Conservation (phyloP, 768 basidiomycete species). For the Clavulina sp. region DNA sequence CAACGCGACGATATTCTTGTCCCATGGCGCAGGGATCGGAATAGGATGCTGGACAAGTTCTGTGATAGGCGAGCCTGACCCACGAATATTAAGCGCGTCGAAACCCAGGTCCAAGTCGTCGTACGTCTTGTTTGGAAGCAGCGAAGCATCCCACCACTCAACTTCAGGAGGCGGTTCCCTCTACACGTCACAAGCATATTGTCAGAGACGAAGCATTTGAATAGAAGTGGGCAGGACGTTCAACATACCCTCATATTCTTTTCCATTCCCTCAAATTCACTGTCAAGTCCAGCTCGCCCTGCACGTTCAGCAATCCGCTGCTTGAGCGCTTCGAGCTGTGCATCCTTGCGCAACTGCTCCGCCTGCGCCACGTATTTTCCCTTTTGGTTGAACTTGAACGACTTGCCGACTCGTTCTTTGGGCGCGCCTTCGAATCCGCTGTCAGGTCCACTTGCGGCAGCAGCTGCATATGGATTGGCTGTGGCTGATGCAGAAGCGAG, state of each 20-base stretch:
- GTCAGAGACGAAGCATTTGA: neutral
- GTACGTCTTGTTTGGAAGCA: constrained; percentile 68
- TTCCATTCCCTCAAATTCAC: constrained; percentile 82
- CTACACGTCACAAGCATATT: no score
- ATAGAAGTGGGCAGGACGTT: neutral
- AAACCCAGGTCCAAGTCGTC: constrained; percentile 47
- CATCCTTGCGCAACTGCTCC: constrained; percentile 32
- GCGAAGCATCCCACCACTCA: constrained; percentile 94
- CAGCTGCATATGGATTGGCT: constrained; percentile 61
- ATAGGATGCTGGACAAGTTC: constrained; percentile 95
- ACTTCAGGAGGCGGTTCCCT: constrained; percentile 71
- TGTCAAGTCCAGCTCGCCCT: constrained; percentile 82
- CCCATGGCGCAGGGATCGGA: constrained; percentile 78
- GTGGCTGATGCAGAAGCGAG: constrained; percentile 13
- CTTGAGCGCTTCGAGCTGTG: constrained; percentile 78
- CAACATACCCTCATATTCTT: constrained; percentile 63
- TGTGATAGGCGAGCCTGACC: constrained; percentile 56
- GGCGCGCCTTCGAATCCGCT: constrained; percentile 56
- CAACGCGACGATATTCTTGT: constrained; percentile 59
- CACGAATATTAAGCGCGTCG: constrained; percentile 44
- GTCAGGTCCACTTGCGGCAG: constrained; percentile 17
- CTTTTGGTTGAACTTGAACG: constrained; percentile 77
- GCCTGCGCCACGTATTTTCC: constrained; percentile 51
- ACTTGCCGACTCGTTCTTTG: constrained; percentile 47
- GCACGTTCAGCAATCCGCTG: constrained; percentile 85